Base-by-base conservation (phyloP, 1,284 basidiomycete species). In the Puccinia horiana region DNA sequence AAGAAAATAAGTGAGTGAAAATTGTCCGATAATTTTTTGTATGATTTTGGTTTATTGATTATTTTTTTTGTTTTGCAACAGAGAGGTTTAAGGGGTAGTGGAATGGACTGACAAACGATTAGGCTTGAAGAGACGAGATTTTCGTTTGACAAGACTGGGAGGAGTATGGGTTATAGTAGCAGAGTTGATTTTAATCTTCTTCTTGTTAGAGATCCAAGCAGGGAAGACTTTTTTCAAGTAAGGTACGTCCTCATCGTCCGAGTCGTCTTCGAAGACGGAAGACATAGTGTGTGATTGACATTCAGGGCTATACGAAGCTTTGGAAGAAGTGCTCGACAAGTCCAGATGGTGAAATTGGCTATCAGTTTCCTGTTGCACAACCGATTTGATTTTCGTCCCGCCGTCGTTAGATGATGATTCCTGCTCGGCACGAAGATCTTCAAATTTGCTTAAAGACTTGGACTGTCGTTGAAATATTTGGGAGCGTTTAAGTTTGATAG, bases 231-330 rank as follows among this genome's bases (percentile, higher is more conserved):
- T 69, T n/a, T 69, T 69, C 29, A 69, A 32, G 42, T 69, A 69
- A 5, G 37, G 23, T 12, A 44, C 14, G 23, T 69, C 35, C 3
- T 69, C 65, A 44, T 69, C 40, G 65, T 69, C 65, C 9, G 65
- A 69, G 65, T 69, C 65, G 42, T 69, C 65, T 44, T 69, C 65
- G 65, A 69, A 69, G 3, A 69, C 65, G 23, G 65, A 69, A 18
- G 37, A 47, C 65, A 69, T 69, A 1, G 65, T 69, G 32, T 69
- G 40, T 2, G 65, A 69, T 47, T 69, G 65, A 44, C 65, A 69
- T 42, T 47, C 37, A 12, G 65, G 65, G 16, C 37, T 69, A 20
- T 40, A 42, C 18, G 56, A 58, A 1, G 23, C 56, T 58, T n/a
- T 29, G 56, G 37, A 42, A n/a, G 42, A 42, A 44, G 42, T 1